Percentiles rank a stretch among this genome's conserved stretches.
Evolutionary conservation across 2,329 filamentous ascomycete genomes (phyloP).

Genomic region (Paradendryphiella salina): DNA sequence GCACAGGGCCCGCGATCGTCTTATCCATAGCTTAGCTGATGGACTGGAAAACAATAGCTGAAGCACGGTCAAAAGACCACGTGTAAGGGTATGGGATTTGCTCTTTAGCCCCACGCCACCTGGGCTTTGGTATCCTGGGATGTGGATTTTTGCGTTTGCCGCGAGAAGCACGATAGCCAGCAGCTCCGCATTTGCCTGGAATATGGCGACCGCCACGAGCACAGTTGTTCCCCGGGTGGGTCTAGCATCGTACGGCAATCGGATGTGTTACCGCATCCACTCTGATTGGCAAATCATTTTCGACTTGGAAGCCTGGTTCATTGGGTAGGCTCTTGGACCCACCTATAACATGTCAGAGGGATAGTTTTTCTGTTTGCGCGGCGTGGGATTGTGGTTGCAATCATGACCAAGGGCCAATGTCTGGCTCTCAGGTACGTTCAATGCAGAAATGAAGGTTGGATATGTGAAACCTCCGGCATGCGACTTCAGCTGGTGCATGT

Average conservation of each 20-base stretch:
- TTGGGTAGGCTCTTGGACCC: conserved; percentile 20
- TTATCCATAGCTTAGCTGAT: conserved; percentile 18
- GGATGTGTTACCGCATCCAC: conserved; percentile 16
- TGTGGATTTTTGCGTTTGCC: conserved; percentile 25
- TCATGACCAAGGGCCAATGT: conserved; percentile 5
- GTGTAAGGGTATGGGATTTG: conserved; percentile 17
- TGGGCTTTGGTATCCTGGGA: conserved; percentile 4
- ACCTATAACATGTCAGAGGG: conserved; percentile 14
- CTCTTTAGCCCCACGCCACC: conserved; percentile 6
- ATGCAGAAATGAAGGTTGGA: neutral
- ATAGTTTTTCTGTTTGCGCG: conserved; percentile 5
- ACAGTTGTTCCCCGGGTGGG: conserved; percentile 19
- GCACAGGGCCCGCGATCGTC: conserved; percentile 35
- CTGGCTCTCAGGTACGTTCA: neutral
- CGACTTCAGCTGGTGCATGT: neutral
- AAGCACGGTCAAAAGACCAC: conserved; percentile 18
- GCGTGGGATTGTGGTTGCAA: conserved; percentile 12
- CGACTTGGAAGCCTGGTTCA: conserved; percentile 3
- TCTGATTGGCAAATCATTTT: conserved; percentile 30
- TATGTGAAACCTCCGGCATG: neutral
- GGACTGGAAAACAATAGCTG: conserved; percentile 10
- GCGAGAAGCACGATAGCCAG: conserved; percentile 40
- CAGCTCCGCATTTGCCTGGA: conserved; percentile 19
- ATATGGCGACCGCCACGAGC: conserved; percentile 17
- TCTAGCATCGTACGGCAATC: conserved; percentile 17